phyloP scores from a whole-genome alignment of 2,329 filamentous ascomycete genomes.

The Leptographium galeiforme region DNA sequence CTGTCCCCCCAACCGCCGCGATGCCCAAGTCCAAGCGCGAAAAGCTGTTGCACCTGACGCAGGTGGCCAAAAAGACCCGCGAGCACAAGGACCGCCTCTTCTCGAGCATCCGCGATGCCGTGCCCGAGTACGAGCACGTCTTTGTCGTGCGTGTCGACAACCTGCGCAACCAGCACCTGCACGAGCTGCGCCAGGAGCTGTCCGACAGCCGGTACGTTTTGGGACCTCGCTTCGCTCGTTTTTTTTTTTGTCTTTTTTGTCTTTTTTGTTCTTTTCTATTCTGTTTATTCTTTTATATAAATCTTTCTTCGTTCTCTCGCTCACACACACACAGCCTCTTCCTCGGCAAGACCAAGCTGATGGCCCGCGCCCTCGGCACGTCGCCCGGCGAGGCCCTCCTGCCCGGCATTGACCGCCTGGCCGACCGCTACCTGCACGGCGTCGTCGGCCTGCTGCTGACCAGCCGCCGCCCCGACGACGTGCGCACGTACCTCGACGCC shows the following conservation, averaged over 20 bases:
- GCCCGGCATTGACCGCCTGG: constrained; percentile 59
- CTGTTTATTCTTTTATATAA: neutral
- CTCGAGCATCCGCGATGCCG: constrained; percentile 71
- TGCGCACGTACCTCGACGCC: constrained; percentile 58
- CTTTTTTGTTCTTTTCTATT: neutral
- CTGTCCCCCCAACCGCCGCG: constrained; percentile 16
- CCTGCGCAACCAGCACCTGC: constrained; percentile 95
- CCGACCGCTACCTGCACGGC: constrained; percentile 51
- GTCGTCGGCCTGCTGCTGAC: constrained; percentile 83
- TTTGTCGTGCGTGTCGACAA: constrained; percentile 92
- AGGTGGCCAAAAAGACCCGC: constrained; percentile 83
- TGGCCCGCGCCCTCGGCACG: constrained; percentile 83
- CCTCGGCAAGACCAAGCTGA: constrained; percentile 99
- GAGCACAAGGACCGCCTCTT: constrained; percentile 87
- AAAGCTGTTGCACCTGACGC: constrained; percentile 77
- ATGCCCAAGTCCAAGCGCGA: constrained; percentile 98
- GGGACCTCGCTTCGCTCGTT: constrained; percentile 1
- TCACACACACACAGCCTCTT: constrained; percentile 51
- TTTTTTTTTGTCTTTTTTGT: neutral
- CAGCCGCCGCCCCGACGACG: constrained; percentile 49
- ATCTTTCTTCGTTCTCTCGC: constrained; percentile 1
- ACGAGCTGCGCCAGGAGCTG: constrained; percentile 76
- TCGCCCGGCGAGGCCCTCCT: constrained; percentile 67
- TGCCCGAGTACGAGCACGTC: constrained; percentile 77
- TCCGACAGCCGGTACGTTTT: constrained; percentile 58